phyloP scores from a whole-genome alignment of 352 stramenopile species.

The Aphanomyces invadans region DNA sequence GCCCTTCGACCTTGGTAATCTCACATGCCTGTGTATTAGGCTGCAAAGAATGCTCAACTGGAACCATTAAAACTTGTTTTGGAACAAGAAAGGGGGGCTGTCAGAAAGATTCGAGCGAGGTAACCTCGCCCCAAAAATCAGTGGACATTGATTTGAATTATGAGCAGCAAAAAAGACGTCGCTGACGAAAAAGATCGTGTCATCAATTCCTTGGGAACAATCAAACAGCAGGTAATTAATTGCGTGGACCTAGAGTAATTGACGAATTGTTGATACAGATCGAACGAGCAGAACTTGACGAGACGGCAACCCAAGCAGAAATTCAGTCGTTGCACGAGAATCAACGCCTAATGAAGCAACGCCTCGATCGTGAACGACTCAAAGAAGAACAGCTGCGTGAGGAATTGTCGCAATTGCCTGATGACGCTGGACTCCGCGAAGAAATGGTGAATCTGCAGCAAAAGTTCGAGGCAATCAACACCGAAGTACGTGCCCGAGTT shows the following conservation, averaged over 20 bases:
- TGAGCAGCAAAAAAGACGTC: neutral
- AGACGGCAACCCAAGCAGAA: constrained; percentile 62
- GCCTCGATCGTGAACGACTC: constrained; percentile 43
- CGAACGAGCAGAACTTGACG: constrained; percentile 48
- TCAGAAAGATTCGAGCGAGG: neutral
- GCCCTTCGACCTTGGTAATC: neutral
- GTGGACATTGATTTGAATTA: too few species aligned
- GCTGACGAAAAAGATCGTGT: neutral
- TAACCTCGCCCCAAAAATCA: too few species aligned
- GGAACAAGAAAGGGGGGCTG: constrained; percentile 42
- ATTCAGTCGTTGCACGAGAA: constrained; percentile 63
- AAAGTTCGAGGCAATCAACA: neutral
- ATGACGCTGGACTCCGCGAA: neutral
- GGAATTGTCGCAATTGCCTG: neutral
- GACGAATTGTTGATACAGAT: constrained; percentile 33
- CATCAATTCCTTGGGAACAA: constrained; percentile 1
- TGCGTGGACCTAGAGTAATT: too few species aligned
- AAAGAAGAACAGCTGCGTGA: constrained; percentile 1
- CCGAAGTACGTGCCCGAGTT: neutral
- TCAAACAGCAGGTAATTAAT: constrained; percentile 21
- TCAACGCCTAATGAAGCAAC: constrained; percentile 49
- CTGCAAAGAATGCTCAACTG: constrained; percentile 55
- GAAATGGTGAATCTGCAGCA: neutral
- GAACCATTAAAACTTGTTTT: constrained; percentile 55
- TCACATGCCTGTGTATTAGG: constrained; percentile 29